Base-by-base conservation (phyloP, 2,329 filamentous ascomycete species). In the Colletotrichum costaricense region DNA sequence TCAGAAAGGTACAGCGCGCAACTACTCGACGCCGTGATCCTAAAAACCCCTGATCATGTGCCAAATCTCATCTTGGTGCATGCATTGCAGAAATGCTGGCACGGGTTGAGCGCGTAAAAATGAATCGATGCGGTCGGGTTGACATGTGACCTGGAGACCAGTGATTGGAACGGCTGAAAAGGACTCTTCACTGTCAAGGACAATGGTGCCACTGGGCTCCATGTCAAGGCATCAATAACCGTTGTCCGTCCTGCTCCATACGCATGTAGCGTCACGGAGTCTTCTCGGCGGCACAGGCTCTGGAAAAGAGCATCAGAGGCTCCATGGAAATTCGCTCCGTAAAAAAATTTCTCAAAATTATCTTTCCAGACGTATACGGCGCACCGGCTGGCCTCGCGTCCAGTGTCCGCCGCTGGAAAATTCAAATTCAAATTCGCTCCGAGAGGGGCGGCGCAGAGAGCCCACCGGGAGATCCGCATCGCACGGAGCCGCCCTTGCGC, bases 391-490 rank as follows among this genome's bases (percentile, higher is more conserved):
- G 46, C 38, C 49, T 42, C 30, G 58, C 42, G 19, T 49, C 7
- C 19, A 22, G 19, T 59, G 69, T 58, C 59, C 35, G 66, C 38
- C 54, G 54, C 30, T 72, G 65, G 22, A 55, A 69, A 69, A 69
- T 35, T 30, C 54, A 69, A 69, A 69, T 35, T 30, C 54, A 52
- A 52, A 56, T 24, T 59, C 66, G 54, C 42, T 59, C 55, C 5
- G 46, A 69, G 35, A 9, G 49, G 46, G 38, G 38, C 38, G 38
- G 38, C 12, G 69, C 35, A 46, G 14, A 58, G 68, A 63, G 42
- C 59, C 66, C 66, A 69, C 54, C 54, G 42, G 11, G 38, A 59
- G 58, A 60, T 73, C 66, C 70, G 66, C 70, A 70, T 64, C 66
- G 46, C 33, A 35, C 66, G 60, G 66, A 64, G 59, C 70, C 55